A percentile compares a stretch with the other conserved stretches of the same genome.
These are phyloP conservation scores for Xylaria palmicola DNA, from an alignment of 495 filamentous ascomycete genomes.

Conservation along the genomic window DNA sequence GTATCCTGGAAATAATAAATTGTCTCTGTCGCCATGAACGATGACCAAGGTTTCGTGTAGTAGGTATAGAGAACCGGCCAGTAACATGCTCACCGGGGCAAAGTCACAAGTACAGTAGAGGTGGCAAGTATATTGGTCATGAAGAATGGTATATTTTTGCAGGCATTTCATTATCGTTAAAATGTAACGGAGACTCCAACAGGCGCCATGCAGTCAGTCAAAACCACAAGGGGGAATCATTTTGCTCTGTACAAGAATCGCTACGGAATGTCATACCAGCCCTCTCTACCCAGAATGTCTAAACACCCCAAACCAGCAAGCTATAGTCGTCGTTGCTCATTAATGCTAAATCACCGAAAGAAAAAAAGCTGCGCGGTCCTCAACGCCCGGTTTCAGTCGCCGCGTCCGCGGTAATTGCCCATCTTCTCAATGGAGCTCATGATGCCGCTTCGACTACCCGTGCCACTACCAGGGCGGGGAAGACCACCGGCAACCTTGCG, in stretches of 20 bases:
- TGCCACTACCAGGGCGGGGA: slow-evolving; percentile 41
- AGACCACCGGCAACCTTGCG: slow-evolving; percentile 45
- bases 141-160: not conserved
- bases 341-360: not conserved
- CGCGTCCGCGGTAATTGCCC: slow-evolving; percentile 48
- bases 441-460: slow-evolving; percentile 55
- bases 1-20: too few relatives aligned
- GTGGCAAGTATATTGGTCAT: not conserved
- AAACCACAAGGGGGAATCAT: slow-evolving; percentile 19
- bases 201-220: slow-evolving; percentile 14
- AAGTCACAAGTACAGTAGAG: not conserved
- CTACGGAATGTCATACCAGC: slow-evolving; percentile 5
- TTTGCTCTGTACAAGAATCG: slow-evolving; percentile 15
- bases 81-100: not conserved
- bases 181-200: slow-evolving; percentile 19
- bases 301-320: not conserved
- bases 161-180: slow-evolving; percentile 8
- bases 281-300: slow-evolving; percentile 3
- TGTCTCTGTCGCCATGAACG: too few relatives aligned
- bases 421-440: slow-evolving; percentile 74
- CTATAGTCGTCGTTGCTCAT: not conserved
- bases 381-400: slow-evolving; percentile 15
- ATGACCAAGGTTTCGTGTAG: too few relatives aligned
- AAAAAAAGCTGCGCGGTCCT: not conserved
- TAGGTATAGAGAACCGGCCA: too few relatives aligned